Percentiles rank a stretch among this genome's conserved stretches.
Conservation (phyloP, 2,329 filamentous ascomycete species). For the Plectosphaerella plurivora region DNA sequence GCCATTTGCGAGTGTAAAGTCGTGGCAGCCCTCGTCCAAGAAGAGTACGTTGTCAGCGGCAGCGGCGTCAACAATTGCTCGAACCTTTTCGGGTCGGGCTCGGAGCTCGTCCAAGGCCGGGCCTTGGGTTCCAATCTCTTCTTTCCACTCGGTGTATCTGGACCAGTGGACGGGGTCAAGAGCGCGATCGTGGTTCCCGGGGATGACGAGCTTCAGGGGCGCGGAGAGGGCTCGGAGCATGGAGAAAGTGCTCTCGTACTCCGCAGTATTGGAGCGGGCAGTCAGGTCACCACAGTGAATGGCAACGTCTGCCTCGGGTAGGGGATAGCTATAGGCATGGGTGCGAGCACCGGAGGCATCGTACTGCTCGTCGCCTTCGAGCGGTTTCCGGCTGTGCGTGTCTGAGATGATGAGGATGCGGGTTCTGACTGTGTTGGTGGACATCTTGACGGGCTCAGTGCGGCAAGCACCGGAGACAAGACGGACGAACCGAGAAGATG, state of each 20-base stretch:
- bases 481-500: no score
- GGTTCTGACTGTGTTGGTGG: constrained; percentile 19
- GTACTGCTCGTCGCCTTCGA: not conserved
- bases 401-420: constrained; percentile 34
- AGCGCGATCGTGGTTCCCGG: constrained; percentile 48
- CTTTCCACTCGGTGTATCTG: not conserved
- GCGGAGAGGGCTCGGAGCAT: constrained; percentile 33
- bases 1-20: constrained; percentile 33
- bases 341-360: constrained; percentile 1
- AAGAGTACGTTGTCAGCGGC: constrained; percentile 19
- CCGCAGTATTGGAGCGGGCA: constrained; percentile 32
- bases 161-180: constrained; percentile 20
- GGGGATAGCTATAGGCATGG: constrained; percentile 23
- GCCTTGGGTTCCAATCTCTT: not conserved
- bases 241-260: constrained; percentile 30
- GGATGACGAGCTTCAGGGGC: constrained; percentile 42
- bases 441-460: no score
- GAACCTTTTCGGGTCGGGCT: constrained; percentile 24
- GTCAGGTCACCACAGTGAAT: constrained; percentile 50
- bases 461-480: no score
- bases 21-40: constrained; percentile 36
- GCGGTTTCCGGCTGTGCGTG: constrained; percentile 24
- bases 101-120: not conserved
- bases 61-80: constrained; percentile 19
- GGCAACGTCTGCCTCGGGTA: constrained; percentile 36